Conservation (phyloP, 2,329 filamentous ascomycete species). For the Trichoderma semiorbis region DNA sequence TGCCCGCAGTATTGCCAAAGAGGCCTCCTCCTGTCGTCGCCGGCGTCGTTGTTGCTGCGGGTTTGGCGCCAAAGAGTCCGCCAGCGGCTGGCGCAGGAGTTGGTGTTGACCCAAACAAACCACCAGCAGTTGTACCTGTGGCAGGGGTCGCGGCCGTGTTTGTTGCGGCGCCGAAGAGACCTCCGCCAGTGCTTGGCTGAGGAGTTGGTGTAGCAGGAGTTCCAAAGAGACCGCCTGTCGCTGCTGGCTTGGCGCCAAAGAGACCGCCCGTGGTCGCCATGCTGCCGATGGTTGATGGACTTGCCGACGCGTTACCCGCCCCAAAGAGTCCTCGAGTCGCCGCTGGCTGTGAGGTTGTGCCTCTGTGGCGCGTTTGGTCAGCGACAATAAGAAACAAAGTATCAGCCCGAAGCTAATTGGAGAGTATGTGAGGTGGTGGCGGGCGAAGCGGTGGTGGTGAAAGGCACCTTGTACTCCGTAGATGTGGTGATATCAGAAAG, state of each 20-base stretch:
- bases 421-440: neutral
- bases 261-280: constrained; percentile 39
- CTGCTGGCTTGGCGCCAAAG: constrained; percentile 32
- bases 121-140: constrained; percentile 23
- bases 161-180: constrained; percentile 23
- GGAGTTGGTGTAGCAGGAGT: constrained; percentile 26
- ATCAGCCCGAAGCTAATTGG: neutral
- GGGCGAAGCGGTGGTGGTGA: neutral
- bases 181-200: constrained; percentile 21
- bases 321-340: constrained; percentile 38
- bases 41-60: neutral
- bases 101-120: constrained; percentile 31
- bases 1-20: constrained; percentile 31
- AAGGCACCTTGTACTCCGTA: neutral
- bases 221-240: constrained; percentile 31
- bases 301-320: constrained; percentile 28
- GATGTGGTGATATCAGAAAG: constrained; percentile 5
- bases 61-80: constrained; percentile 19
- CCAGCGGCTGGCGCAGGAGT: constrained; percentile 20
- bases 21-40: constrained; percentile 27
- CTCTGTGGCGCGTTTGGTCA: constrained; percentile 22
- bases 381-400: neutral
- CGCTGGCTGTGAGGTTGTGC: constrained; percentile 31
- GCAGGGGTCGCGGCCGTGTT: constrained; percentile 8
- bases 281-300: constrained; percentile 27